Conservation (phyloP, 768 basidiomycete species). For the Podaxis mareebaensis region DNA sequence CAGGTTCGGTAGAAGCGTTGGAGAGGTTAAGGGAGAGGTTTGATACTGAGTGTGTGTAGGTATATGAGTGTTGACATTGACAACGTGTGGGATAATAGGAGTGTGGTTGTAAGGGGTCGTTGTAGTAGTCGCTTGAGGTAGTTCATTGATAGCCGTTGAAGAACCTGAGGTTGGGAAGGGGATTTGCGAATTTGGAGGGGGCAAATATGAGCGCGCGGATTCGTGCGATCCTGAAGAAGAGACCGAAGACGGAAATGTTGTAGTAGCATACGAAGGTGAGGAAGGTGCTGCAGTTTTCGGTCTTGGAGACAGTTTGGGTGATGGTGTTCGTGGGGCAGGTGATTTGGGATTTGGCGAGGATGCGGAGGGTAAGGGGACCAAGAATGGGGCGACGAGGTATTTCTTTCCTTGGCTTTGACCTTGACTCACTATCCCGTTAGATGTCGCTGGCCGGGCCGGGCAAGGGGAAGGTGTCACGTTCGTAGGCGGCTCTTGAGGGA, state of each 20-base stretch:
- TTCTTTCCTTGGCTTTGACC: not conserved
- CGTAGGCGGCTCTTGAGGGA: not conserved
- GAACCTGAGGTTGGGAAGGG: not conserved
- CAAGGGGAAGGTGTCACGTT: not conserved
- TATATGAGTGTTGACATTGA: not conserved
- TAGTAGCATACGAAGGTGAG: conserved; percentile 12
- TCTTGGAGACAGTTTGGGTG: conserved; percentile 2
- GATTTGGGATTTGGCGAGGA: not conserved
- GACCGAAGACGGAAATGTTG: conserved; percentile 19
- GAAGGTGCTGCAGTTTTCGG: conserved; percentile 12
- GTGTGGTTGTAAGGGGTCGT: not conserved
- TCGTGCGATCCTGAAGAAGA: not conserved
- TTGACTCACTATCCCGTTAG: not conserved
- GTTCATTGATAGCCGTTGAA: not conserved
- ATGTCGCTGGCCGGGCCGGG: not conserved
- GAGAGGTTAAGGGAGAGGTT: conserved; percentile 26
- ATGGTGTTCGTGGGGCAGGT: not conserved
- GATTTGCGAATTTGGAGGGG: conserved; percentile 3
- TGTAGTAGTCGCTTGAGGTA: conserved; percentile 9
- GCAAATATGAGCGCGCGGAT: conserved; percentile 19
- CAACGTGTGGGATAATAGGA: not conserved
- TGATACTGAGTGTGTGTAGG: conserved; percentile 18
- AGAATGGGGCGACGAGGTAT: conserved; percentile 9
- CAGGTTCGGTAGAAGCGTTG: conserved; percentile 42
- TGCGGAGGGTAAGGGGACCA: not conserved